phyloP scores from a whole-genome alignment of 345 rosid species.

The Psidium friedrichsthalianum region DNA sequence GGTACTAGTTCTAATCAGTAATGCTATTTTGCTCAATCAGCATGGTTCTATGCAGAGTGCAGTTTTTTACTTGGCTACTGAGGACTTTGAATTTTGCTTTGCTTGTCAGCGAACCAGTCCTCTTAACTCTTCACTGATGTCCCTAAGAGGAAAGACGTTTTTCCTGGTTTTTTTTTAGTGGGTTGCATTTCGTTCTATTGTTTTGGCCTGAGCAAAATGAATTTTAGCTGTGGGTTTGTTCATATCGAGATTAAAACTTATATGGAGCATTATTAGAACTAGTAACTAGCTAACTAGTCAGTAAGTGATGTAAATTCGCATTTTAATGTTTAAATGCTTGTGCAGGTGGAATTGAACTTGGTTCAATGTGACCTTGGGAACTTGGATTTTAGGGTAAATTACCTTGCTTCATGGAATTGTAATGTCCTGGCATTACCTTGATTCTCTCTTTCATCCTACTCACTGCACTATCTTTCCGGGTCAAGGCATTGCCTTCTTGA shows the following conservation, averaged over 20 bases:
- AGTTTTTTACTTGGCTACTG: background rate
- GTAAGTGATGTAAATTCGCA: background rate
- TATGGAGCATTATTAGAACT: background rate
- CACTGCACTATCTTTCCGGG: background rate
- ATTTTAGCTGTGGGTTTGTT: background rate
- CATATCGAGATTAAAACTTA: background rate
- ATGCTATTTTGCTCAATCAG: background rate
- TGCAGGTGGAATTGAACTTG: constrained; percentile 74
- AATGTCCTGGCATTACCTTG: background rate
- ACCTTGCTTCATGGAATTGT: background rate
- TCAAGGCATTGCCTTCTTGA: background rate
- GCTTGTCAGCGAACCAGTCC: background rate
- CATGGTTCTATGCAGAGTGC: background rate
- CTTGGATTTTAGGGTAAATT: constrained; percentile 53
- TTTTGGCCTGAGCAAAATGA: background rate
- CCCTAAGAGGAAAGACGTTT: background rate
- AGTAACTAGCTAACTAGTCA: background rate
- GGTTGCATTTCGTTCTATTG: background rate
- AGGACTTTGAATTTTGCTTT: background rate
- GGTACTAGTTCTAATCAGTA: constrained; percentile 22
- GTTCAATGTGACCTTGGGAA: constrained; percentile 60
- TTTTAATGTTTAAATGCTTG: background rate
- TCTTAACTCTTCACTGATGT: background rate
- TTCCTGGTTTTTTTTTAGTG: background rate
- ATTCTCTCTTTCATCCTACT: background rate